A percentile compares a stretch with the other conserved stretches of the same genome.
Conservation (phyloP, 352 stramenopile species). For the Phytophthora colocasiae region DNA sequence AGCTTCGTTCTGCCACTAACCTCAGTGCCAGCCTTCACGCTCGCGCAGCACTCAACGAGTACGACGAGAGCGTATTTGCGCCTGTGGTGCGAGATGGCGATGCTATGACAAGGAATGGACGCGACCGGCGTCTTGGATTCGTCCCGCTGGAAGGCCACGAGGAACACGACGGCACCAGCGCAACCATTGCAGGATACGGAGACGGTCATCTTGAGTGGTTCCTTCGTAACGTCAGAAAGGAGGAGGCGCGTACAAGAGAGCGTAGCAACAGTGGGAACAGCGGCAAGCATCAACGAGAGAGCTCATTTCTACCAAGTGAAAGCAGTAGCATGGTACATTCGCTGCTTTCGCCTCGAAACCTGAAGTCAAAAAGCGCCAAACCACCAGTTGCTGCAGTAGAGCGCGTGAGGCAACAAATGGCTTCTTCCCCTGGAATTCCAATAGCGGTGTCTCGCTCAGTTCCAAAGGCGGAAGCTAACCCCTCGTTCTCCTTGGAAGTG, state of each 20-base stretch:
- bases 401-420: not conserved
- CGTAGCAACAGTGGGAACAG: constrained; percentile 32
- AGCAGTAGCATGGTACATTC: constrained; percentile 48
- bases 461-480: constrained; percentile 16
- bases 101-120: constrained; percentile 3
- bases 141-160: constrained; percentile 28
- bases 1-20: constrained; percentile 31
- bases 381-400: constrained; percentile 4
- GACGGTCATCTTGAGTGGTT: constrained; percentile 42
- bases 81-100: constrained; percentile 13
- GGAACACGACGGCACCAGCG: constrained; percentile 34
- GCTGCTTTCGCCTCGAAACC: constrained; percentile 46
- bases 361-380: constrained; percentile 20
- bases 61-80: constrained; percentile 72
- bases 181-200: constrained; percentile 35
- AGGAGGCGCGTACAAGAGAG: constrained; percentile 22
- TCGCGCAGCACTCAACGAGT: constrained; percentile 59
- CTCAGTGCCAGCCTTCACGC: constrained; percentile 48
- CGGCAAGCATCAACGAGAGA: constrained; percentile 27
- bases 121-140: constrained; percentile 29
- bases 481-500: constrained; percentile 32
- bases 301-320: constrained; percentile 24
- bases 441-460: constrained; percentile 17
- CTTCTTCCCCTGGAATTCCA: constrained; percentile 16
- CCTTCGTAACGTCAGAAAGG: constrained; percentile 31